Evolutionary conservation across 305 asterid genomes (phyloP), one percentile per base, ranked within the genome.

Genomic region (Fraxinus platypoda): DNA sequence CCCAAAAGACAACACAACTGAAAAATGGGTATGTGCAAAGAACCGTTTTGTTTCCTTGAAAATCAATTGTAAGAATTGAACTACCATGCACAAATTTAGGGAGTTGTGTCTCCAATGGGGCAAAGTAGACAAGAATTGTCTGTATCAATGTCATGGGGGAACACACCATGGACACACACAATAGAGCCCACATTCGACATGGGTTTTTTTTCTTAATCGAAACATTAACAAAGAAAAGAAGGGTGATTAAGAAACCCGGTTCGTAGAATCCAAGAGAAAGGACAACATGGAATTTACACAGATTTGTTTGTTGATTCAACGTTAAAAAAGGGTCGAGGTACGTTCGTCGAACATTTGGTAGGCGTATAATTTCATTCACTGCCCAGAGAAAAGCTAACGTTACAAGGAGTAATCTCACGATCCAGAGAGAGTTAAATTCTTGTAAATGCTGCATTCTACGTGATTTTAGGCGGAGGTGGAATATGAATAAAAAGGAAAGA

Each of bases 181-280:
- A 73, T 0, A 91, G 8, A 0, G 90, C 88, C 94, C 91, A 89
- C 57, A 79, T 54, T 2, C 88, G 87, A 11, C 83, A 70, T 0
- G 88, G 90, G 41, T 90, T 87, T 2, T 74, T 75, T 46, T 86
- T 86, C 78, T 87, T 87, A 37, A 92, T 87, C 0, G 98, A 92
- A 6, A 89, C 88, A 46, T 93, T 92, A 6, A 94, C 92, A 79
- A 94, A 75, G 79, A 89, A 90, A 0, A 94, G 87, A 8, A 94
- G 90, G 72, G 95, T 91, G 49, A 92, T 81, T 1, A 94, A 76
- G 72, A 94, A 93, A 11, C 95, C 94, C 0, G 98, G 98, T 75
- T 94, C 92, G 37, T 91, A 84, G 3, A 94, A 81, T 8, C 98
- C 97, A 21, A 94, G 88, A 5, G 97, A 92, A 49, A 94, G 90